Conservation (phyloP, 2,329 filamentous ascomycete genomes). For the Akanthomyces muscarius region DNA sequence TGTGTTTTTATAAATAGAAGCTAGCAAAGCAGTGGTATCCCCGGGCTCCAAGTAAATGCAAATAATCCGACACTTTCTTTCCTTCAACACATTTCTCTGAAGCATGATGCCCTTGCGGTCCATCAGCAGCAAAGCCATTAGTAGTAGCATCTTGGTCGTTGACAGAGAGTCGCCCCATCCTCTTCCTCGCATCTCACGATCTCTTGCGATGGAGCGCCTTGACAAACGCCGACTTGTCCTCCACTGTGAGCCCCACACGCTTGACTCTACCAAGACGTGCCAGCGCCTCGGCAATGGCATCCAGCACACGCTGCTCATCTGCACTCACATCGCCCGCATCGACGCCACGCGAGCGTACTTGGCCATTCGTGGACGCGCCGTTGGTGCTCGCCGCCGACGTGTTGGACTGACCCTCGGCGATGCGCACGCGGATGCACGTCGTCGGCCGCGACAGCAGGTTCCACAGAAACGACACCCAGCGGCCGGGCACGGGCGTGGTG, state of each 20-base stretch:
- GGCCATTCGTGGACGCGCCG: constrained; percentile 29
- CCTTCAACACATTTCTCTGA: not conserved
- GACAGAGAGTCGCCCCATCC: not conserved
- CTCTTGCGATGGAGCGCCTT: constrained; percentile 54
- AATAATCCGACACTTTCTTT: constrained; percentile 7
- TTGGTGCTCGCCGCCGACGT: constrained; percentile 37
- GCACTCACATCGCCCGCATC: constrained; percentile 34
- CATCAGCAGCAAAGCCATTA: not conserved
- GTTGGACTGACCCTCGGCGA: constrained; percentile 70
- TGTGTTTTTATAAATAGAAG: not conserved
- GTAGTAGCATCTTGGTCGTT: not conserved
- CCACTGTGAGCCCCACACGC: constrained; percentile 76
- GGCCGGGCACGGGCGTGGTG: constrained; percentile 80
- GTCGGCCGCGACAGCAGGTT: constrained; percentile 78
- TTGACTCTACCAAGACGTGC: constrained; percentile 86
- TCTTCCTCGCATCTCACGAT: constrained; percentile 24
- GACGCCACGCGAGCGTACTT: constrained; percentile 27
- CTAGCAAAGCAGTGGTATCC: constrained; percentile 11
- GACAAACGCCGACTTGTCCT: constrained; percentile 80
- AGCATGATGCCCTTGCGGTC: constrained; percentile 15
- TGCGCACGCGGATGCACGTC: constrained; percentile 85
- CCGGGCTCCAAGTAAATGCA: constrained; percentile 18
- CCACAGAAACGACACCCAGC: constrained; percentile 75
- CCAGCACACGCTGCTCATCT: constrained; percentile 68
- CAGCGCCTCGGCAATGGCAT: constrained; percentile 77